Base-by-base conservation (phyloP, 2,329 filamentous ascomycete genomes). In the Chlorencoelia australis region DNA sequence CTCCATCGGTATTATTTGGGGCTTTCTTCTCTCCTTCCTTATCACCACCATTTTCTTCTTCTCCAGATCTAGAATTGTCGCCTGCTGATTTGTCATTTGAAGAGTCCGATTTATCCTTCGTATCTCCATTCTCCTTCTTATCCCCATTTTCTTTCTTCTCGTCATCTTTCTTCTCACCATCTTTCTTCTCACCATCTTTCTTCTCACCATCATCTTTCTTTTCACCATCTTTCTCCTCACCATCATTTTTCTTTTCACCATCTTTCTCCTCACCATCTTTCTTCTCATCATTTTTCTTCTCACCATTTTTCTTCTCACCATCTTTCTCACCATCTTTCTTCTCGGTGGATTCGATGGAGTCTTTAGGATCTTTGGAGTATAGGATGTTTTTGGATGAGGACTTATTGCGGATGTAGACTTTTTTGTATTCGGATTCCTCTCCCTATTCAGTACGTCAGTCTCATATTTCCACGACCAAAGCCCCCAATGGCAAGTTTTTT, bases 161-260 rank as follows among this genome's bases (percentile, higher is more conserved):
- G 24, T 38, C 30, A 3, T 9, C n/a, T 34, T 46, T 44, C 17
- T 40, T 30, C 22, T 17, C 18, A 7, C 39, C 28, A 8, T 28
- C 15, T 13, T 33, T 29, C 21, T 42, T 42, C 20, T 34, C 30
- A n/a, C 15, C 20, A 6, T 18, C 26, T 20, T 35, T 22, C 13
- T 36, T 36, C 1, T 28, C 17, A 9, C 22, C 32, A 7, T 17
- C 27, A 11, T n/a, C 33, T 21, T 39, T 35, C 20, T 41, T 18
- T 5, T 33, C 37, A 13, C 17, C 17, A 19, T 41, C 35, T 8
- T 17, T 17, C 16, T 33, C 20, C 10, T 11, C 21, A 26, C 24
- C 40, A 18, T 37, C 33, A 9, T 18, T 19, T 26, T 43, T 40
- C 33, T 44, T 41, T 15, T 35, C 26, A 21, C 39, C 44, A 8